Base-by-base conservation (phyloP, 495 filamentous ascomycete genomes). In the Immersiella caudata region DNA sequence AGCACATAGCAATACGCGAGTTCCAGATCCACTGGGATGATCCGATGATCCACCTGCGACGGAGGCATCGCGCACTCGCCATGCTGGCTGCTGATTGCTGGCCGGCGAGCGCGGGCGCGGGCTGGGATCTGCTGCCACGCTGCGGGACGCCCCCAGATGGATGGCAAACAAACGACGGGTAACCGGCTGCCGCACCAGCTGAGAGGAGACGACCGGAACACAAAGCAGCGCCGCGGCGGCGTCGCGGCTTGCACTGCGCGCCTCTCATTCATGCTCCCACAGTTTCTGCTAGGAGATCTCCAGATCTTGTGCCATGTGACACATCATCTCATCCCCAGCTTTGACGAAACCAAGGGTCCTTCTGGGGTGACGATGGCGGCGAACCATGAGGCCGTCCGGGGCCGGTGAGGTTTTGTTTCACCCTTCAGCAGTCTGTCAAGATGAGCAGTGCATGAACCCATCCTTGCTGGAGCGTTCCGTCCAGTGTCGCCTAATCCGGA, bases 301-400 rank as follows among this genome's bases (percentile, higher is more conserved):
- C 62, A 78, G 75, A 77, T 77, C 75, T 78, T 78, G 76, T 78
- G 73, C 67, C 62, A 78, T 70, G 76, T 78, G 76, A 77, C 75
- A 77, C 73, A 70, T 77, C 76, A 75, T 74, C 69, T 67, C 49
- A 57, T 66, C 69, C 68, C 67, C 74, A 70, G 62, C 70, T 74
- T 72, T 68, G 56, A 60, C 60, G 58, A 65, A 70, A 61, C 40
- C 57, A 67, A 68, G 68, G 71, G 68, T 52, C 67, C 51, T 49
- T 70, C 60, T 69, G 70, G 29, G 62, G 70, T 36, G 65, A 74
- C 68, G 63, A 46, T 21, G 70, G 62, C 70, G 27, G 65, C 68
- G 70, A 69, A 65, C 71, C 71, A 74, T 74, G 71, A 71, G 68
- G 67, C 69, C 54, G 64, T 66, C 64, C 67, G 66, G 57, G 67